Conservation (phyloP, 2,329 filamentous ascomycete species). For the Colletotrichum horii region DNA sequence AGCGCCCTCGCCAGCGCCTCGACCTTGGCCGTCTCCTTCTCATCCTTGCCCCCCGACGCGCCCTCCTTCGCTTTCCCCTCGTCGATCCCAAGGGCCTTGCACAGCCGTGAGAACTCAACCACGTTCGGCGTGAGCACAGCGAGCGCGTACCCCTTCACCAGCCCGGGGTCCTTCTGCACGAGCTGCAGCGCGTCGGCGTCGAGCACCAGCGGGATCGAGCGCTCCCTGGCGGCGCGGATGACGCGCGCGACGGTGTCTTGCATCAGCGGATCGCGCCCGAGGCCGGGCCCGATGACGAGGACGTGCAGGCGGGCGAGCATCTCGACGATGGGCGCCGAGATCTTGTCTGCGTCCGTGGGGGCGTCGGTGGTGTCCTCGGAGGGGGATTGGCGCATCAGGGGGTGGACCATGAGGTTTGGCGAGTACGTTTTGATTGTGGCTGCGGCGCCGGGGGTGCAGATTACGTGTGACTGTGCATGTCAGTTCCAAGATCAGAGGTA, state of each 20-base stretch:
- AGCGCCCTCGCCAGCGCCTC: constrained; percentile 75
- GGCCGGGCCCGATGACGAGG: constrained; percentile 88
- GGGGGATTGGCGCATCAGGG: constrained; percentile 81
- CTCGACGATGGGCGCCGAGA: constrained; percentile 73
- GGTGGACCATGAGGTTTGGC: constrained; percentile 98
- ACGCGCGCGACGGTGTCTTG: constrained; percentile 83
- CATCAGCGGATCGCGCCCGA: constrained; percentile 90
- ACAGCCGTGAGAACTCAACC: constrained; percentile 86
- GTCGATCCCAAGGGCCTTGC: constrained; percentile 75
- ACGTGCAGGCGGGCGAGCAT: constrained; percentile 90
- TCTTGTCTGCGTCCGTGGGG: constrained; percentile 61
- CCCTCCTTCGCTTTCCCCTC: constrained; percentile 41
- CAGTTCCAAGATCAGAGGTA: fast-evolving
- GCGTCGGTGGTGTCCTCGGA: constrained; percentile 40
- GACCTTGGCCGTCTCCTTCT: constrained; percentile 50
- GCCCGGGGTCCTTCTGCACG: constrained; percentile 74
- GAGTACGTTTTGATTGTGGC: constrained; percentile 97
- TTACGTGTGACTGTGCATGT: constrained; percentile 77
- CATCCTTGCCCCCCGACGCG: constrained; percentile 30
- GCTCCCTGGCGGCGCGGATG: constrained; percentile 76
- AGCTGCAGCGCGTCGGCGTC: constrained; percentile 89
- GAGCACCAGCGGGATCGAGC: constrained; percentile 79
- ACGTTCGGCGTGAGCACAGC: constrained; percentile 95
- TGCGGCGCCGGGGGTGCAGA: constrained; percentile 88
- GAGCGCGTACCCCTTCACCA: constrained; percentile 80